Evolutionary conservation across 345 rosid species (phyloP).

Genomic region (Pelargonium nanum): DNA sequence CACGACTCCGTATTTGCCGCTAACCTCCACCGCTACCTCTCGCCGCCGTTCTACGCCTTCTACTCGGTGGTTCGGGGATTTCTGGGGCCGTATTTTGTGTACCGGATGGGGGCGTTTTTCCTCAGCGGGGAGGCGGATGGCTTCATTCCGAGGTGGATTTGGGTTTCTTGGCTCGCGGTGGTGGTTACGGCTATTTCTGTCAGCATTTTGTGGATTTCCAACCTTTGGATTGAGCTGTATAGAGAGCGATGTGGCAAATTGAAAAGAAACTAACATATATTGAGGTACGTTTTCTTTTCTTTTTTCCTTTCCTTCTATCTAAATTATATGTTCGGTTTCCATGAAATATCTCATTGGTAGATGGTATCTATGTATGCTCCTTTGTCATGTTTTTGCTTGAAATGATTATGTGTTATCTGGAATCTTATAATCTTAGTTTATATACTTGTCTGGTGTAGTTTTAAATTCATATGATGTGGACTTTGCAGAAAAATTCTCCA

Average conservation of each 20-base stretch:
- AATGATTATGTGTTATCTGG: not conserved
- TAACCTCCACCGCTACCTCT: constrained; percentile 42
- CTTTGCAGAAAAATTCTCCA: not conserved
- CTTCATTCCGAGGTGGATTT: constrained; percentile 66
- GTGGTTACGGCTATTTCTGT: constrained; percentile 54
- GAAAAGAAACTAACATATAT: constrained; percentile 34
- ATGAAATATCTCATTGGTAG: constrained; percentile 1
- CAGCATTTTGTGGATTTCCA: constrained; percentile 74
- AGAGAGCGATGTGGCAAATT: constrained; percentile 34
- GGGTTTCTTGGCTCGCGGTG: constrained; percentile 80
- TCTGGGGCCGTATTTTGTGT: constrained; percentile 56
- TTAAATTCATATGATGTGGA: not conserved
- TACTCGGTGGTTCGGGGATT: constrained; percentile 63
- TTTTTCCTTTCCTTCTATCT: not conserved
- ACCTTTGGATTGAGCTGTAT: constrained; percentile 61
- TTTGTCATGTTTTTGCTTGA: not conserved
- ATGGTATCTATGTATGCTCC: not conserved
- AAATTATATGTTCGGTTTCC: not conserved
- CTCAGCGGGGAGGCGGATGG: constrained; percentile 38
- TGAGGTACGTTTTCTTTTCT: not conserved
- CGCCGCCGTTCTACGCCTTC: constrained; percentile 59
- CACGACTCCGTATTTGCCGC: constrained; percentile 33
- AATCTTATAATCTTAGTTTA: not conserved
- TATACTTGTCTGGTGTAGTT: not conserved
- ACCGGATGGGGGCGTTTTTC: constrained; percentile 48